Evolutionary conservation across 345 rosid genomes (phyloP).

Genomic region (Eucalyptus cloeziana): DNA sequence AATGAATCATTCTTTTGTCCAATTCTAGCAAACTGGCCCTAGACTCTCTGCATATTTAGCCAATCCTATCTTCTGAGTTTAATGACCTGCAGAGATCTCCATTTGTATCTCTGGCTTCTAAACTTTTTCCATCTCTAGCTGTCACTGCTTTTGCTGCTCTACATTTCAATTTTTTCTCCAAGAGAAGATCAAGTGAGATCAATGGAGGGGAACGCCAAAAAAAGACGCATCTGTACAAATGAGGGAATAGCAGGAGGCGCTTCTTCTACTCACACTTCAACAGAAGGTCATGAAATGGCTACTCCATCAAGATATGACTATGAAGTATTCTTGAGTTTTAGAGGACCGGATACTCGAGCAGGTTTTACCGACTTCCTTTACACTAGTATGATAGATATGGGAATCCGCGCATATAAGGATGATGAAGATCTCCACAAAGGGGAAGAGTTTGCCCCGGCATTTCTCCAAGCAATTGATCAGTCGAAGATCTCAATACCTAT

Average conservation of each 20-base stretch:
- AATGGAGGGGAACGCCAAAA: accelerated
- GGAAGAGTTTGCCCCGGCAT: too few species aligned
- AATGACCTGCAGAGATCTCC: not conserved
- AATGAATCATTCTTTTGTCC: too few species aligned
- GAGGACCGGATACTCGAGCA: not conserved
- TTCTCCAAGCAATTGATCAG: too few species aligned
- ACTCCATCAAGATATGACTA: not conserved
- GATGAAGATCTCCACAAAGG: too few species aligned
- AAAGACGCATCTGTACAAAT: accelerated
- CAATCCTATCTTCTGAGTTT: not conserved
- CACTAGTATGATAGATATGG: too few species aligned
- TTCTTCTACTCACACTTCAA: not conserved
- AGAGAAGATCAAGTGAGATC: not conserved
- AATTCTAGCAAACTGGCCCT: not conserved
- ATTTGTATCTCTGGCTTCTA: not conserved
- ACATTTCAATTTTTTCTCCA: not conserved
- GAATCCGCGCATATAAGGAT: too few species aligned
- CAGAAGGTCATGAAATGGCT: accelerated
- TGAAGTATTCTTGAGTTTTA: not conserved
- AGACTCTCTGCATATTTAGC: not conserved
- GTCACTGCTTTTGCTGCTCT: not conserved
- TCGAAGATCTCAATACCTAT: too few species aligned
- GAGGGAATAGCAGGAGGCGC: not conserved
- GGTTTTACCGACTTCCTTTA: not conserved
- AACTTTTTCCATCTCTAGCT: too few species aligned